These are phyloP conservation scores for Skeletonema menzelii DNA, from an alignment of 108 stramenopile species.

Conservation along the genomic window DNA sequence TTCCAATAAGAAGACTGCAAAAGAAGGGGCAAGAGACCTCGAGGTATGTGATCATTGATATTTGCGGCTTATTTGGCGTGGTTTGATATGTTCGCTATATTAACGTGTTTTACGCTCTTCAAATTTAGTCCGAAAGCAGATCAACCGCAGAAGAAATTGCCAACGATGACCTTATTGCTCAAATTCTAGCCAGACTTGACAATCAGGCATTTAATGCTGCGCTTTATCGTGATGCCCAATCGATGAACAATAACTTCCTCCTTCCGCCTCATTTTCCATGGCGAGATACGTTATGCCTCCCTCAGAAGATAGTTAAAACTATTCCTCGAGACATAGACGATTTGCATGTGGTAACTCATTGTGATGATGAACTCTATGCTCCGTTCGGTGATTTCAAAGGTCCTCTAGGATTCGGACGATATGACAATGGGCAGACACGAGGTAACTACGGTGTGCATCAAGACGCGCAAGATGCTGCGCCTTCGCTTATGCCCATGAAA, in stretches of 20 bases:
- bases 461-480: conserved; percentile 10
- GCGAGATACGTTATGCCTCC: conserved; percentile 20
- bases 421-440: conserved; percentile 57
- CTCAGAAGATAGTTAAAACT: conserved; percentile 56
- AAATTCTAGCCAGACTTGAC: conserved; percentile 42
- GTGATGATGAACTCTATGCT: conserved; percentile 49
- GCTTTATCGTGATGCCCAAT: conserved; percentile 30
- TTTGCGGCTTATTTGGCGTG: not conserved
- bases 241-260: conserved; percentile 36
- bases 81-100: not conserved
- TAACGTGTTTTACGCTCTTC: not conserved
- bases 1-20: not conserved
- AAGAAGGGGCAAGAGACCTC: not conserved
- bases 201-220: conserved; percentile 26
- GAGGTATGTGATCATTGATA: not conserved
- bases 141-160: not conserved
- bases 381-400: conserved; percentile 59
- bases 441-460: conserved; percentile 20
- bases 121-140: not conserved
- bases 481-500: not conserved
- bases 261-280: conserved; percentile 42
- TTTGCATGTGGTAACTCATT: conserved; percentile 58
- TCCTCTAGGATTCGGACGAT: conserved; percentile 63
- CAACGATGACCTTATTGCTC: conserved; percentile 27
- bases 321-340: conserved; percentile 84